Evolutionary conservation across 2,329 filamentous ascomycete genomes (phyloP).

Genomic region (Graphilbum sp.): DNA sequence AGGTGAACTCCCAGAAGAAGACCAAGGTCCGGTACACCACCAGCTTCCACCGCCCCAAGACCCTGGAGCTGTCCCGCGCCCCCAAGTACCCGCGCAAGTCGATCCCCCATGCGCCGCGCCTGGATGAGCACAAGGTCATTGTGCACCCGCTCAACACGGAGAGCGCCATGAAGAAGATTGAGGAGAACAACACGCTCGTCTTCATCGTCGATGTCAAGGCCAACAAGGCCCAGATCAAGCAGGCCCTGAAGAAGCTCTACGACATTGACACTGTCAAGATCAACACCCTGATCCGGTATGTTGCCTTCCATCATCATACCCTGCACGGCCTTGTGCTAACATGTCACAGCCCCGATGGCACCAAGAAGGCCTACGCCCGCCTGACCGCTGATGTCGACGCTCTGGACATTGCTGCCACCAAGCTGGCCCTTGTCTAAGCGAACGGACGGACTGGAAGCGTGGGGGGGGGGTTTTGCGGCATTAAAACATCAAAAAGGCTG

Average conservation of each 20-base stretch:
- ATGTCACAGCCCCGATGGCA: conserved; percentile 62
- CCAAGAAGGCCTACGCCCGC: conserved; percentile 97
- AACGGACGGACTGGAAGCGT: no score
- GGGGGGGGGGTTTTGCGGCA: neutral
- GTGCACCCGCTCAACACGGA: conserved; percentile 98
- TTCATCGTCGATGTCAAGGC: conserved; percentile 95
- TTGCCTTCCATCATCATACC: neutral
- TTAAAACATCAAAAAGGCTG: neutral
- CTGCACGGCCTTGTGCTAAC: no score
- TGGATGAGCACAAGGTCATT: conserved; percentile 96
- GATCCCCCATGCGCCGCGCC: conserved; percentile 71
- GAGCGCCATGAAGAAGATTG: conserved; percentile 99
- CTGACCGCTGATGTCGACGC: conserved; percentile 94
- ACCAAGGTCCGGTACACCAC: conserved; percentile 85
- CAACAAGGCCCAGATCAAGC: conserved; percentile 99
- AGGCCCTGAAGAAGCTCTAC: conserved; percentile 96
- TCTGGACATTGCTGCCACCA: conserved; percentile 97
- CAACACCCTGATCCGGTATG: conserved; percentile 95
- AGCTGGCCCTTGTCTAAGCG: conserved; percentile 87
- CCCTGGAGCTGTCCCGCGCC: conserved; percentile 71
- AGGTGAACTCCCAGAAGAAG: conserved; percentile 58
- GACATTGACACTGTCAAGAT: conserved; percentile 97
- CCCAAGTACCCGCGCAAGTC: conserved; percentile 98
- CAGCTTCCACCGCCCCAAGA: conserved; percentile 97
- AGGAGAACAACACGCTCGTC: conserved; percentile 99